These are phyloP conservation scores for Neurospora sp. DNA, from an alignment of 495 filamentous ascomycete species.

Conservation along the genomic window DNA sequence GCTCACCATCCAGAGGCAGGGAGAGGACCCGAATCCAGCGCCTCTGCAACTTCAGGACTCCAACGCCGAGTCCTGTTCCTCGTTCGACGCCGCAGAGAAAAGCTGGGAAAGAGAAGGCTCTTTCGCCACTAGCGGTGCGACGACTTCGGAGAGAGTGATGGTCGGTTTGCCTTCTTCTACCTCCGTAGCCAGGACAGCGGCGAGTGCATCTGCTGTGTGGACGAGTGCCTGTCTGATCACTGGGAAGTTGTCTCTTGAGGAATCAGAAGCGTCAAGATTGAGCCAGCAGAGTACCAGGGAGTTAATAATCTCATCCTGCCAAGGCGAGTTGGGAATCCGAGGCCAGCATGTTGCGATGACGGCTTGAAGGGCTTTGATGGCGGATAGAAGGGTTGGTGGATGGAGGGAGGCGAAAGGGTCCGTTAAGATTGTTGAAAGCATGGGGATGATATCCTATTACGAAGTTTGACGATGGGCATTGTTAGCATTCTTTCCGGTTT, in stretches of 20 bases:
- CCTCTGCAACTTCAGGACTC: not conserved
- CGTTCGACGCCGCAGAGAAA: conserved; percentile 14
- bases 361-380: conserved; percentile 42
- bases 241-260: conserved; percentile 7
- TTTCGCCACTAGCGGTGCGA: conserved; percentile 28
- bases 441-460: conserved; percentile 51
- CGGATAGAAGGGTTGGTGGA: conserved; percentile 42
- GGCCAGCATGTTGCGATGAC: conserved; percentile 67
- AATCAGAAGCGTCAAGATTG: conserved; percentile 39
- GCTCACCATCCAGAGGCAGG: not conserved
- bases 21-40: not conserved
- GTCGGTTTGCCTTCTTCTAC: not conserved
- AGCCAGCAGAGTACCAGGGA: conserved; percentile 59
- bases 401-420: conserved; percentile 59
- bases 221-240: conserved; percentile 39
- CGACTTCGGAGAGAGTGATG: conserved; percentile 15
- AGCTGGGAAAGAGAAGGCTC: conserved; percentile 31
- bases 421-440: conserved; percentile 52
- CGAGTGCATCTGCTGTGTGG: conserved; percentile 18
- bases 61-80: not conserved
- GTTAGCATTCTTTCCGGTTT: not conserved
- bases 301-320: conserved; percentile 59
- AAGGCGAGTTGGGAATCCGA: conserved; percentile 43
- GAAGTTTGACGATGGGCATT: not conserved
- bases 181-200: conserved; percentile 19